Base-by-base conservation (phyloP, 352 stramenopile genomes). In the Pythium scleroteichum region DNA sequence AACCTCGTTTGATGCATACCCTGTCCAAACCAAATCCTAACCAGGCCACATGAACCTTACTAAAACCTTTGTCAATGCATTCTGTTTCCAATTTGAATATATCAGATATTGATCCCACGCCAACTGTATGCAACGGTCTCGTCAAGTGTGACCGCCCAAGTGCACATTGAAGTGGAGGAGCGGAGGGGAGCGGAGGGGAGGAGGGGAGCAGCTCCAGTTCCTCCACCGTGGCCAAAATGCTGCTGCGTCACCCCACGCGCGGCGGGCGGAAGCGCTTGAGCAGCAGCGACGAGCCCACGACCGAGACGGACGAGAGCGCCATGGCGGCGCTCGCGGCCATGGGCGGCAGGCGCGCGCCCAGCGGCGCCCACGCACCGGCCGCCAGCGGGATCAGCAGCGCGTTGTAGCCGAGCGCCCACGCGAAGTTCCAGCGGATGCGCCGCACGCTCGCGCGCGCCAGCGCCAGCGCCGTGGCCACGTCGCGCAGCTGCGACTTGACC, bases 331-430 rank as follows among this genome's bases (percentile, higher is more conserved):
- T 96, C 23, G 96, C 96, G 57, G 99, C 90, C 77, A 97, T 97
- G 27, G 97, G 97, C 51, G 97, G 97, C 35, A 99, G 95, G 53
- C 79, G 81, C 48, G 95, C 85, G 47, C 95, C 88, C 32, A 95
- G 92, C 13, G 97, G 97, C 71, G 97, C 99, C 16, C 99, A 83
- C 45, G 98, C 82, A 50, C 98, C 98, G 2, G 97, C 97, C 14
- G 98, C 95, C 12, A 99, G 54, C 2, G 98, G 98, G 22, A 99
- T 98, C 32, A 96, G 80, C 57, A 99, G 69, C 14, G 88, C 84
- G 74, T 99, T 99, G 88, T 99, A 99, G 22, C 95, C 85, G 17
- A 99, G 77, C 0, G 97, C 96, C 96, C 95, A 99, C 23, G 98
- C 73, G 69, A 99, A 99, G 78, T 99, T 99, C 27, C 98, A 72